These are phyloP conservation scores for Venturia effusa DNA, from an alignment of 2,329 filamentous ascomycete species.

Conservation along the genomic window DNA sequence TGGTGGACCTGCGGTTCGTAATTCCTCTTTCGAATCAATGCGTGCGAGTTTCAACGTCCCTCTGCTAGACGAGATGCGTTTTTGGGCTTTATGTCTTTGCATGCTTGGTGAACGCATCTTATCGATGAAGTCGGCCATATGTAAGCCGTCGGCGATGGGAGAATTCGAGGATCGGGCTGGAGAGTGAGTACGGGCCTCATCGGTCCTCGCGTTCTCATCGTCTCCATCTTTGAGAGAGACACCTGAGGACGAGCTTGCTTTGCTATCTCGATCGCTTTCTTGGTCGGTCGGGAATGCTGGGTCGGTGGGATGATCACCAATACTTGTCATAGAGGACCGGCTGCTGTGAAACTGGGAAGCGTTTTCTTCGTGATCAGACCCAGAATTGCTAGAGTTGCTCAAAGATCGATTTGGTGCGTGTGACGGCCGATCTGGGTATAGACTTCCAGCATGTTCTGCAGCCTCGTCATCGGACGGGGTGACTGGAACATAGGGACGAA, in stretches of 20 bases:
- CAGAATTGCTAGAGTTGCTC: slow-evolving; percentile 5
- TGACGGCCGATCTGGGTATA: slow-evolving; percentile 3
- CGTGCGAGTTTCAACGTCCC: neutral
- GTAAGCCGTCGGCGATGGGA: neutral
- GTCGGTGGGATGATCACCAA: slow-evolving; percentile 4
- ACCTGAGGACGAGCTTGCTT: neutral
- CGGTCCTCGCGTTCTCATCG: neutral
- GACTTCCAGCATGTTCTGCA: neutral
- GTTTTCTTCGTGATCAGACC: slow-evolving; percentile 7
- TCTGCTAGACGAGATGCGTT: slow-evolving; percentile 2
- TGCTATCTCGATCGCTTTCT: neutral
- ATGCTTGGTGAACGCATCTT: slow-evolving; percentile 8
- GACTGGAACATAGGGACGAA: neutral
- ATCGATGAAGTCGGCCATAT: slow-evolving; percentile 7
- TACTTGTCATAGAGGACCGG: slow-evolving; percentile 11
- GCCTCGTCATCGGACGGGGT: neutral
- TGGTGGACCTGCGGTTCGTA: slow-evolving; percentile 4
- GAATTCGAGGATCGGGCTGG: neutral
- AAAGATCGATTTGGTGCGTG: neutral
- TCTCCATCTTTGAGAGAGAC: neutral
- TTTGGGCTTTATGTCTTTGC: neutral
- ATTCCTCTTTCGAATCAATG: slow-evolving; percentile 9
- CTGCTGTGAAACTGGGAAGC: neutral
- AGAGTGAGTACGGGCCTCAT: neutral
- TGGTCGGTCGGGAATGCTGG: neutral